phyloP scores from a whole-genome alignment of 2,329 filamentous ascomycete species.

The Hypoxylon sp. region DNA sequence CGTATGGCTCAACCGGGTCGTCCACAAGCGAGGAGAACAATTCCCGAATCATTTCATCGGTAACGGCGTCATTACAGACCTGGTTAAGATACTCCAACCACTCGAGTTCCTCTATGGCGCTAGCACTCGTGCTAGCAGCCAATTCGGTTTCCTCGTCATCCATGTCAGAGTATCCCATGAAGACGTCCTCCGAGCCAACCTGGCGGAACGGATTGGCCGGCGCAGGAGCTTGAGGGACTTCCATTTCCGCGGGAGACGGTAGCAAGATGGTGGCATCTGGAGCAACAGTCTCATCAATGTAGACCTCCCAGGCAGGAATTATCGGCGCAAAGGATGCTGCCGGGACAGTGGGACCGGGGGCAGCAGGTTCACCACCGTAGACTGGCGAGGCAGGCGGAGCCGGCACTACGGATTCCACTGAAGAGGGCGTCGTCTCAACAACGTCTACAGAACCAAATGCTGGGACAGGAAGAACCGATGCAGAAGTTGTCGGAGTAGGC shows the following conservation, averaged over 20 bases:
- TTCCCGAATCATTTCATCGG: not conserved
- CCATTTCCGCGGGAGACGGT: no score
- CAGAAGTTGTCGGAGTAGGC: no score
- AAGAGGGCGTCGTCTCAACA: no score
- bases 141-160: not conserved
- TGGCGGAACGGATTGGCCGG: not conserved
- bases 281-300: not conserved
- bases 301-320: not conserved
- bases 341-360: no score
- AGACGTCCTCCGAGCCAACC: not conserved
- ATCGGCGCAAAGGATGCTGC: no score
- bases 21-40: not conserved
- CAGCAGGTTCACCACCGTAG: no score
- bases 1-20: not conserved
- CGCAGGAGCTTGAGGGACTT: no score
- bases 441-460: no score
- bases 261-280: no score
- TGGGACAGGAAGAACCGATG: no score
- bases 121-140: not conserved
- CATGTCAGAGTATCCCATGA: not conserved
- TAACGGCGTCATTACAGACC: not conserved
- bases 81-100: not conserved
- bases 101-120: not conserved
- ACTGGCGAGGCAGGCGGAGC: no score
- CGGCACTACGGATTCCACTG: no score